Percentiles rank a stretch among this genome's conserved stretches.
Conservation (phyloP, 164 flowering plant species). For the Piper betle region DNA sequence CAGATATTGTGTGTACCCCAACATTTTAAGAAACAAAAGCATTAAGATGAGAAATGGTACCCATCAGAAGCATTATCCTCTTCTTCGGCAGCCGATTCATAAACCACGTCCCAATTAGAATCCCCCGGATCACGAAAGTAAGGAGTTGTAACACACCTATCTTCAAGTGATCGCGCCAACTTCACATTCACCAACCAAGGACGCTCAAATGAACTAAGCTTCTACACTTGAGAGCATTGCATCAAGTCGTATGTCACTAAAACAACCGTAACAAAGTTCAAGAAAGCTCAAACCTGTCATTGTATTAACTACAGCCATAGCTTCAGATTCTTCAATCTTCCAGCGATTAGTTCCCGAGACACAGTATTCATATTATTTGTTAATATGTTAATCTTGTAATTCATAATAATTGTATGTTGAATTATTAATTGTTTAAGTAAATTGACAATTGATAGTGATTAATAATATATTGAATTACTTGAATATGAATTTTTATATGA, state of each 20-base stretch:
- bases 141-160: slow-evolving; percentile 11
- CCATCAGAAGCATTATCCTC: not conserved
- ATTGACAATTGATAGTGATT: too few species aligned
- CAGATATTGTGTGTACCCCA: not conserved
- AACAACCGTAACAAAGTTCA: slow-evolving; percentile 42
- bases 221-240: slow-evolving; percentile 16
- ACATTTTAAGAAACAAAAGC: too few species aligned
- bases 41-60: not conserved
- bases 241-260: slow-evolving; percentile 20
- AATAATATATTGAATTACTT: too few species aligned
- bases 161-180: slow-evolving; percentile 19
- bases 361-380: too few species aligned
- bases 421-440: too few species aligned
- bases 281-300: slow-evolving; percentile 63
- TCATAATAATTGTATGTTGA: too few species aligned
- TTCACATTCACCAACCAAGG: slow-evolving; percentile 51
- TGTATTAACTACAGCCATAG: slow-evolving; percentile 49
- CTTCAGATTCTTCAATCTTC: slow-evolving; percentile 42
- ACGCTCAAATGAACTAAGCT: slow-evolving; percentile 43
- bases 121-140: slow-evolving; percentile 22
- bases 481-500: too few species aligned
- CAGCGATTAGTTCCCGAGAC: not conserved
- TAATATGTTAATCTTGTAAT: too few species aligned
- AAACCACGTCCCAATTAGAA: not conserved
- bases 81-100: not conserved